Conservation (phyloP, 352 stramenopile genomes). For the Phytopythium cucurbitacearum region DNA sequence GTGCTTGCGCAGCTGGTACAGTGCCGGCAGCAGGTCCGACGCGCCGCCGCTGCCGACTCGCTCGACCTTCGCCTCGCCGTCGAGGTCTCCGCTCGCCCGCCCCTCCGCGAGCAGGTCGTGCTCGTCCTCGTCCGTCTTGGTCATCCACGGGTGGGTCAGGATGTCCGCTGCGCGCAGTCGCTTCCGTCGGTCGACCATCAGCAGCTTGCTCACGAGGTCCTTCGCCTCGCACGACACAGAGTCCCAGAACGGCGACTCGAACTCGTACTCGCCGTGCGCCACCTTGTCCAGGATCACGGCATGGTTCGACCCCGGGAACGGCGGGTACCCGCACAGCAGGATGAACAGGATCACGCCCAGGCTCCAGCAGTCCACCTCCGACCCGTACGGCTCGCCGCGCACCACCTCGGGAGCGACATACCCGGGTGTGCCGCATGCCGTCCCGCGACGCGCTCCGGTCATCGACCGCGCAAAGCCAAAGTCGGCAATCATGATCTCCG, state of each 20-base stretch:
- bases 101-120: conserved; percentile 11
- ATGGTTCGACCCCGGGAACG: conserved; percentile 75
- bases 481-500: conserved; percentile 85
- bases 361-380: conserved; percentile 92
- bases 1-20: conserved; percentile 66
- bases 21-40: conserved; percentile 59
- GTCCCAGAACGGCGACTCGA: conserved; percentile 92
- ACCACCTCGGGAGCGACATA: conserved; percentile 96
- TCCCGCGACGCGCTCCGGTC: conserved; percentile 47
- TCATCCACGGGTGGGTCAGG: conserved; percentile 82
- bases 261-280: conserved; percentile 88
- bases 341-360: conserved; percentile 95
- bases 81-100: not conserved
- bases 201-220: conserved; percentile 91
- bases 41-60: conserved; percentile 20
- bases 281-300: conserved; percentile 71
- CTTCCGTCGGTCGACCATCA: conserved; percentile 86
- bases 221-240: conserved; percentile 92
- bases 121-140: conserved; percentile 23
- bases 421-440: conserved; percentile 77
- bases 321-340: conserved; percentile 90
- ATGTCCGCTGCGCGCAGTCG: conserved; percentile 66
- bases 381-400: conserved; percentile 79
- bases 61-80: conserved; percentile 1
- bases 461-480: conserved; percentile 85